Conservation (phyloP, 2,329 filamentous ascomycete species). For the Colletotrichum musae region DNA sequence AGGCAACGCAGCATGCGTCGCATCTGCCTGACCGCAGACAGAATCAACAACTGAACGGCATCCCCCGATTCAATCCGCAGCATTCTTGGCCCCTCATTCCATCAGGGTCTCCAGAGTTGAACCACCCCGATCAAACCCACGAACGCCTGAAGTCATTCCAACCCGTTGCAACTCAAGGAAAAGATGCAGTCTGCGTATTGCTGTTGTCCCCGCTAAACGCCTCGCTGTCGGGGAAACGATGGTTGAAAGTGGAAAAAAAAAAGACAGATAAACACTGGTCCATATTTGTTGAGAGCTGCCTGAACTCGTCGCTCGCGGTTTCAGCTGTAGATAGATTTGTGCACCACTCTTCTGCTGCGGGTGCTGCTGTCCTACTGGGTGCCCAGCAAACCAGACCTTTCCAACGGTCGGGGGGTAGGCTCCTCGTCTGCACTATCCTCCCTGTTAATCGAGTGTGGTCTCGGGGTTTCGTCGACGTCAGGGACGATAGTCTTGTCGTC, state of each 20-base stretch:
- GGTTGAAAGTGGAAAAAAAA: constrained; percentile 36
- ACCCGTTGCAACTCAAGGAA: constrained; percentile 38
- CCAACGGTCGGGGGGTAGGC: constrained; percentile 56
- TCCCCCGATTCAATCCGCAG: constrained; percentile 1
- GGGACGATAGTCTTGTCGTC: constrained; percentile 40
- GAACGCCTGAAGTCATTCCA: constrained; percentile 31
- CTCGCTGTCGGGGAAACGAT: constrained; percentile 38
- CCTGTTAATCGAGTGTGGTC: constrained; percentile 48
- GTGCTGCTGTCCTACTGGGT: constrained; percentile 39
- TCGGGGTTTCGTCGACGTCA: constrained; percentile 61
- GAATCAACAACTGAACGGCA: constrained; percentile 22
- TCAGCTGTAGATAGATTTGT: constrained; percentile 7
- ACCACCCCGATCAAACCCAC: constrained; percentile 11
- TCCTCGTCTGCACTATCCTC: constrained; percentile 51
- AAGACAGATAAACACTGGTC: constrained; percentile 12
- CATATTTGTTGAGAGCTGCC: constrained; percentile 15
- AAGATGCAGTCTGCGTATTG: constrained; percentile 41
- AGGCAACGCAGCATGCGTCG: constrained; percentile 21
- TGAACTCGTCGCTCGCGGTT: not conserved
- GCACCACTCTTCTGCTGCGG: constrained; percentile 5
- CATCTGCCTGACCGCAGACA: constrained; percentile 21
- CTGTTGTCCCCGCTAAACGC: constrained; percentile 39
- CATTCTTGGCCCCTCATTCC: constrained; percentile 16
- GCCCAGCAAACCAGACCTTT: constrained; percentile 26
- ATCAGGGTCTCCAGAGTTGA: not conserved